Percentiles rank a stretch among this genome's conserved stretches.
Conservation (phyloP, 2,329 filamentous ascomycete species). For the Colletotrichum chlorophyti region DNA sequence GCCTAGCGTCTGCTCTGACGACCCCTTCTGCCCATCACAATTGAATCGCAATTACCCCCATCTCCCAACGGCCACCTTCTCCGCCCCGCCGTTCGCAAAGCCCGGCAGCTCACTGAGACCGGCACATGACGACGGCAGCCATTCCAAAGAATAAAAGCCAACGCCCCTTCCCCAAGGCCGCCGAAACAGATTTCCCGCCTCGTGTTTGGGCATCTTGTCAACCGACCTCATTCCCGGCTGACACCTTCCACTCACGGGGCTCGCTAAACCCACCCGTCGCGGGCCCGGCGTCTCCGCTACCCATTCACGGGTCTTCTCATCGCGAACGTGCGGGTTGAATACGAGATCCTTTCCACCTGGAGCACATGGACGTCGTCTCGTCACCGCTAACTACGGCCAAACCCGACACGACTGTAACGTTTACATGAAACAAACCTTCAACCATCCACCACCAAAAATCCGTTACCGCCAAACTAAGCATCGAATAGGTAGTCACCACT, state of each 20-base stretch:
- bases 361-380: no score
- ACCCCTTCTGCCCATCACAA: not conserved
- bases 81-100: not conserved
- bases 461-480: not conserved
- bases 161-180: not conserved
- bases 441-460: not conserved
- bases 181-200: not conserved
- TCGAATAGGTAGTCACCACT: no score
- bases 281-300: constrained; percentile 12
- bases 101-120: not conserved
- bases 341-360: no score
- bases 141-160: not conserved
- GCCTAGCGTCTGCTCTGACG: not conserved
- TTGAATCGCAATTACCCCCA: not conserved
- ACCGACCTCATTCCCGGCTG: not conserved
- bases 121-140: constrained; percentile 6
- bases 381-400: not conserved
- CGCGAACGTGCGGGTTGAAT: not conserved
- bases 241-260: constrained; percentile 5
- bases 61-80: not conserved
- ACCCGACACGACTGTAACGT: constrained; percentile 17
- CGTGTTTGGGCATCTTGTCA: not conserved
- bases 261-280: constrained; percentile 11
- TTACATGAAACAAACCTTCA: constrained; percentile 25
- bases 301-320: not conserved